phyloP scores from a whole-genome alignment of 1,284 basidiomycete species.

The Chiua sp. region DNA sequence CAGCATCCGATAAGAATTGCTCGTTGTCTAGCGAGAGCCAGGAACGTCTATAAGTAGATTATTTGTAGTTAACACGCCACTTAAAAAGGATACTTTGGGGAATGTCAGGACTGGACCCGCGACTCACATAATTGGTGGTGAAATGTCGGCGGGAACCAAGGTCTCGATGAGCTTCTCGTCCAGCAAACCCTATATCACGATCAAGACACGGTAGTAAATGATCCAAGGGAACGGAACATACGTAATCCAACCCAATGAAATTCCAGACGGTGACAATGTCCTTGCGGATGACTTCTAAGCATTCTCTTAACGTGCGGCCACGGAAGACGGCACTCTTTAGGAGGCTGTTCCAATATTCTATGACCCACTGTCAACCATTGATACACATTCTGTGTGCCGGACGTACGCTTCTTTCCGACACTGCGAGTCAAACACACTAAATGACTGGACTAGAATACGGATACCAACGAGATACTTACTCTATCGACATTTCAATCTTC shows the following conservation, averaged over 20 bases:
- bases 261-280: conserved; percentile 25
- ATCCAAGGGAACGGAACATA: conserved; percentile 2
- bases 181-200: conserved; percentile 7
- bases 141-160: conserved; percentile 10
- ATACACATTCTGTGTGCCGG: not conserved
- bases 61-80: no score
- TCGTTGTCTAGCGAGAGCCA: no score
- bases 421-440: conserved; percentile 10
- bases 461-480: not conserved
- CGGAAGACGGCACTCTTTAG: conserved; percentile 27
- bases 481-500: not conserved
- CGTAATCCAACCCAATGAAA: conserved; percentile 30
- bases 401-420: conserved; percentile 31
- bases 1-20: no score
- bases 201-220: not conserved
- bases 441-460: no score
- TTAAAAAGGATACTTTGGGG: not conserved
- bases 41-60: conserved; percentile 1
- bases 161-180: conserved; percentile 11
- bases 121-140: conserved; percentile 1
- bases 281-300: conserved; percentile 27
- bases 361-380: not conserved
- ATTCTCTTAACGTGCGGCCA: conserved; percentile 16
- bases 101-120: not conserved
- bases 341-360: conserved; percentile 38